Evolutionary conservation across 139 green algal species (phyloP).

Genomic region (Chlorella sp.): DNA sequence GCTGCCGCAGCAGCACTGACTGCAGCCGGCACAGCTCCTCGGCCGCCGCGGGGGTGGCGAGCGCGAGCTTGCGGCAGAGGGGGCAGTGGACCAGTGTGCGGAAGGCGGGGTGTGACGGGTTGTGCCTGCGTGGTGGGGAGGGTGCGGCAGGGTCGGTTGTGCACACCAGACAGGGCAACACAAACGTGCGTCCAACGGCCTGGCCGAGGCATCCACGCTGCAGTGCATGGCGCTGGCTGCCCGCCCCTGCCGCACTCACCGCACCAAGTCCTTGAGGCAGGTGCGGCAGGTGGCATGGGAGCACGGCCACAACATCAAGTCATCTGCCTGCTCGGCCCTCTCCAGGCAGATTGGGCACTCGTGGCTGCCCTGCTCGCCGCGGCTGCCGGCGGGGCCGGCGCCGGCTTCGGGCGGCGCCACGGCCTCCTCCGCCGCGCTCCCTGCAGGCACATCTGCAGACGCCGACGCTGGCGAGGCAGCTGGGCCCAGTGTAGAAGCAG

Average conservation of each 20-base stretch:
- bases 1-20: too few relatives aligned
- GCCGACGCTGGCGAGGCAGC: background rate
- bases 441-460: background rate
- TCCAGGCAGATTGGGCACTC: conserved; percentile 40
- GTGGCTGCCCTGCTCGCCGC: too few relatives aligned
- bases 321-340: background rate
- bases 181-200: background rate
- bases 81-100: conserved; percentile 9
- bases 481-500: background rate
- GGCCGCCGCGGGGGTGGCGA: too few relatives aligned
- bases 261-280: conserved; percentile 24
- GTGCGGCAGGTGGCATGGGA: conserved; percentile 17
- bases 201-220: background rate
- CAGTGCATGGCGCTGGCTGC: too few relatives aligned
- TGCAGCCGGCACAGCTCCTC: too few relatives aligned
- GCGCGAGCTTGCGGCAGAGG: conserved; percentile 11
- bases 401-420: too few relatives aligned
- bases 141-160: background rate
- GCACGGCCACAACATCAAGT: conserved; percentile 31
- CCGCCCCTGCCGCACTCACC: conserved; percentile 1
- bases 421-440: background rate
- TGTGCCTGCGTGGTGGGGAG: conserved; percentile 7
- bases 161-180: background rate
- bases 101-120: background rate
- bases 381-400: too few relatives aligned